phyloP scores from a whole-genome alignment of 495 filamentous ascomycete species.

The Podospora anserina region DNA sequence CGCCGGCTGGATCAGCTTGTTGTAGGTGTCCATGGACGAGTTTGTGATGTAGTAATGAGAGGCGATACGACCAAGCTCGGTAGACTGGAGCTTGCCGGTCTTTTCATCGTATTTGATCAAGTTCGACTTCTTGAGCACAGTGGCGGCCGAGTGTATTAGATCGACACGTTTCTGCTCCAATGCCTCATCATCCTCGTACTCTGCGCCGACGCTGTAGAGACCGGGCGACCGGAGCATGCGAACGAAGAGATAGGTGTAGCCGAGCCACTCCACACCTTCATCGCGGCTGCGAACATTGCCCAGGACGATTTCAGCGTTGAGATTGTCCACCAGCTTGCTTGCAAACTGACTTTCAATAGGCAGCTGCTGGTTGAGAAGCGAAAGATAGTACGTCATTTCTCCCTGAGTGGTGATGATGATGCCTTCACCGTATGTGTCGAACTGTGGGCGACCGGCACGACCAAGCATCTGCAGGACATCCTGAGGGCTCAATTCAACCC shows the following conservation, averaged over 20 bases:
- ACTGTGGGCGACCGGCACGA: conserved; percentile 93
- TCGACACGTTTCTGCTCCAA: conserved; percentile 96
- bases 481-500: conserved; percentile 96
- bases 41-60: conserved; percentile 99
- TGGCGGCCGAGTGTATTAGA: conserved; percentile 89
- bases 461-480: conserved; percentile 99
- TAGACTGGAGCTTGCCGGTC: conserved; percentile 81
- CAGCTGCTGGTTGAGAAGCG: conserved; percentile 91
- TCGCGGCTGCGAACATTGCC: conserved; percentile 91
- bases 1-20: conserved; percentile 88
- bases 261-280: conserved; percentile 96
- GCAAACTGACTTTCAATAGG: conserved; percentile 97
- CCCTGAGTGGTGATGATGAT: conserved; percentile 96
- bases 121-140: conserved; percentile 79
- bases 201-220: conserved; percentile 90
- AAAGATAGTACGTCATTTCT: conserved; percentile 96
- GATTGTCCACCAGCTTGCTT: conserved; percentile 89
- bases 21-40: conserved; percentile 94
- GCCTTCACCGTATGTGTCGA: conserved; percentile 95
- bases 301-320: conserved; percentile 95
- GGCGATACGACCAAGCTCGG: conserved; percentile 90
- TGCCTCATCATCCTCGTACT: conserved; percentile 88
- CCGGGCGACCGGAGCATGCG: conserved; percentile 96
- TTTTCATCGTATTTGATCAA: conserved; percentile 95
- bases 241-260: conserved; percentile 97